Conservation (phyloP, 805 yeast species). For the Ogataea thermomethanolica region DNA sequence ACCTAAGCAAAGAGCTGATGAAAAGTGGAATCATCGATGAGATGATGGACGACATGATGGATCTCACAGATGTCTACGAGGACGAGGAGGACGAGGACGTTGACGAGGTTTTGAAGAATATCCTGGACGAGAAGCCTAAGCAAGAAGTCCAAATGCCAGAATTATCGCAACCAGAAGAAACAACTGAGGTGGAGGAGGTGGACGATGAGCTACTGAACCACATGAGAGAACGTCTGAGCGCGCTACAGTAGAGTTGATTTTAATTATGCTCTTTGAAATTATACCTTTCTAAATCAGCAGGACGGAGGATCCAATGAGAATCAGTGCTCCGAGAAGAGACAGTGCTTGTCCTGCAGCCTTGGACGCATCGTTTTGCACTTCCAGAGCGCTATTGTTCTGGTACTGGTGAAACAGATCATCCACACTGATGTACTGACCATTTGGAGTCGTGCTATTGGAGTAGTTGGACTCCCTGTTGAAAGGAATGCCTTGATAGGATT, state of each 20-base stretch:
- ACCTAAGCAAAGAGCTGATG: constrained; percentile 80
- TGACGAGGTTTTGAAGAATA: constrained; percentile 52
- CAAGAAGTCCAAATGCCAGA: constrained; percentile 25
- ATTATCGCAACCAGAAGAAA: constrained; percentile 17
- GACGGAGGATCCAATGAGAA: constrained; percentile 21
- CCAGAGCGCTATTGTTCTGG: constrained; percentile 11
- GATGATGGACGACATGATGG: constrained; percentile 91
- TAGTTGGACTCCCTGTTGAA: background rate
- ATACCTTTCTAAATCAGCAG: constrained; percentile 14
- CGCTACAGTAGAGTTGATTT: constrained; percentile 58
- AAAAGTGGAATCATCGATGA: constrained; percentile 86
- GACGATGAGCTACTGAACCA: constrained; percentile 74
- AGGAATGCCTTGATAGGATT: too few relatives aligned
- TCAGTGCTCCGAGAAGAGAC: constrained; percentile 25
- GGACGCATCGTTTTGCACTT: constrained; percentile 13
- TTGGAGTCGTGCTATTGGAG: background rate
- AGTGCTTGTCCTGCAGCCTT: constrained; percentile 9
- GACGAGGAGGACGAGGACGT: constrained; percentile 65
- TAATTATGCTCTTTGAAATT: background rate
- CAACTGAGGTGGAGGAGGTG: constrained; percentile 45
- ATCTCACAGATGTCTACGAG: constrained; percentile 59
- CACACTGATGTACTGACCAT: background rate
- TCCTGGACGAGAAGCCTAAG: constrained; percentile 37
- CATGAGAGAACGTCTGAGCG: constrained; percentile 86
- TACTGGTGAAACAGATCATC: constrained; percentile 18